Conservation (phyloP, 768 basidiomycete genomes). For the Termitomyces titanicus region DNA sequence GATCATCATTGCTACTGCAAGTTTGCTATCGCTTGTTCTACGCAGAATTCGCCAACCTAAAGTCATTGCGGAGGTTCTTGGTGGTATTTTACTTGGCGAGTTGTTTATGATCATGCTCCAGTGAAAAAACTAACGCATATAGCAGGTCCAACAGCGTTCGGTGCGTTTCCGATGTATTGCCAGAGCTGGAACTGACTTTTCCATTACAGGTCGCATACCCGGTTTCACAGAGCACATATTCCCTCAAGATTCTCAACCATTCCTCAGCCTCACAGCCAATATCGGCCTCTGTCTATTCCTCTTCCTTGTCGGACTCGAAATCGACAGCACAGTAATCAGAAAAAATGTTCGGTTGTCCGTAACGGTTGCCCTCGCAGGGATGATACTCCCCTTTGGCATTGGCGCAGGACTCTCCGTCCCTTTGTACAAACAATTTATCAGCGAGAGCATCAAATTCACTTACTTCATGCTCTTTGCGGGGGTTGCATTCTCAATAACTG, state of each 20-base stretch:
- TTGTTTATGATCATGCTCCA: conserved; percentile 41
- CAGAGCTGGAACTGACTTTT: background rate
- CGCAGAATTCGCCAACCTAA: conserved; percentile 81
- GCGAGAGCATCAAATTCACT: conserved; percentile 64
- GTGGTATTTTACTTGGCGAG: conserved; percentile 82
- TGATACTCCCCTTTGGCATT: conserved; percentile 84
- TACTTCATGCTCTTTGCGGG: conserved; percentile 95
- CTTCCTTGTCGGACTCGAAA: conserved; percentile 91
- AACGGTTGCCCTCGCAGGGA: conserved; percentile 77
- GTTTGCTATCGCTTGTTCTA: conserved; percentile 67
- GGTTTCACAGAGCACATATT: conserved; percentile 87
- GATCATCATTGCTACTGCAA: conserved; percentile 80
- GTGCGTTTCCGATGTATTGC: conserved; percentile 21
- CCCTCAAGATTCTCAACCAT: conserved; percentile 65
- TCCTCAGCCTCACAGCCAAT: conserved; percentile 82
- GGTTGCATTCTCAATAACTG: conserved; percentile 86
- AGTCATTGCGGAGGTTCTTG: conserved; percentile 81
- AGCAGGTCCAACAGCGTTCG: conserved; percentile 49
- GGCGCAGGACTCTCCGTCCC: conserved; percentile 65
- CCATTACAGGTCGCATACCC: conserved; percentile 67
- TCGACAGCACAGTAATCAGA: conserved; percentile 75
- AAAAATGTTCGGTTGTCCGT: conserved; percentile 68
- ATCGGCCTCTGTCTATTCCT: conserved; percentile 88
- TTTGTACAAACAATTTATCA: conserved; percentile 74
- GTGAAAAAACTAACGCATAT: conserved; percentile 6